Evolutionary conservation across 306 rosid species (phyloP).

Genomic region (Sindora glabra): DNA sequence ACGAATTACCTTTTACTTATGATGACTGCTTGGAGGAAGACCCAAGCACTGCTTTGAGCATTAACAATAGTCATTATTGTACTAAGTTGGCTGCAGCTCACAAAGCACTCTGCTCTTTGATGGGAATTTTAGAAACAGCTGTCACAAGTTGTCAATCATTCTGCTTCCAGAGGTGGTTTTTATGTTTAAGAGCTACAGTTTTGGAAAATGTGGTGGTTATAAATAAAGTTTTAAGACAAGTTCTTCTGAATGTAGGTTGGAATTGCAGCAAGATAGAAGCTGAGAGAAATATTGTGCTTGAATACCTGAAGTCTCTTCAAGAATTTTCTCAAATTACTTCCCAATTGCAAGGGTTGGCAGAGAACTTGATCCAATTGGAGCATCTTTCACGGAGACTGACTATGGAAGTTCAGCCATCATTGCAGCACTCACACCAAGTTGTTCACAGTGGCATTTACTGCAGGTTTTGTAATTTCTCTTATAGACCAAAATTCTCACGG

Average conservation of each 20-base stretch:
- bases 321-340: slow-evolving; percentile 29
- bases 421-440: slow-evolving; percentile 37
- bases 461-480: slow-evolving; percentile 35
- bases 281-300: slow-evolving; percentile 4
- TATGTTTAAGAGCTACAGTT: slow-evolving; percentile 42
- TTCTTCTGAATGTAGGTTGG: slow-evolving; percentile 6
- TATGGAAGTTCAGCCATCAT: slow-evolving; percentile 28
- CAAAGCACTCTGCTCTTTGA: slow-evolving; percentile 33
- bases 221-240: slow-evolving; percentile 16
- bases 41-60: slow-evolving; percentile 1
- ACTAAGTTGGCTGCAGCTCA: slow-evolving; percentile 36
- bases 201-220: slow-evolving; percentile 28
- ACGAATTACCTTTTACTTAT: slow-evolving; percentile 5
- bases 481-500: slow-evolving; percentile 13
- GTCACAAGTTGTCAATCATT: slow-evolving; percentile 23
- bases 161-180: slow-evolving; percentile 61
- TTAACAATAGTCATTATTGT: slow-evolving; percentile 3
- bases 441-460: slow-evolving; percentile 49
- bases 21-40: neutral
- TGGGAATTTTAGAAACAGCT: slow-evolving; percentile 34
- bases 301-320: slow-evolving; percentile 7
- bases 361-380: slow-evolving; percentile 34
- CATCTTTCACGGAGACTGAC: slow-evolving; percentile 51
- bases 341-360: slow-evolving; percentile 30
- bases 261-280: neutral